phyloP scores from a whole-genome alignment of 2,329 filamentous ascomycete species.

The Alternaria longipes region DNA sequence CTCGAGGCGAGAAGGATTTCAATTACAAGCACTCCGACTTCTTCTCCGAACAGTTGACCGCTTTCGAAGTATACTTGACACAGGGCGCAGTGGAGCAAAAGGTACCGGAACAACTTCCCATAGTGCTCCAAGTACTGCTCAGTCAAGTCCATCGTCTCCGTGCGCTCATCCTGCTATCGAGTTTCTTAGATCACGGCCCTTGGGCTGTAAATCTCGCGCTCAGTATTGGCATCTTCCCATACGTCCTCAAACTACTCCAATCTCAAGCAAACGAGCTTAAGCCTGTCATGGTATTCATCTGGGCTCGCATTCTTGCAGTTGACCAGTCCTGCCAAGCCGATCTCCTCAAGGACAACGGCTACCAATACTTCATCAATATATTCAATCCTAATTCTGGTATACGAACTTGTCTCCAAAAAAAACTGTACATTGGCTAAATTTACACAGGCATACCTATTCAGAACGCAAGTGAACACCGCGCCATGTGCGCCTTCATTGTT shows the following conservation, averaged over 20 bases:
- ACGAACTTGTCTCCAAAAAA: background rate
- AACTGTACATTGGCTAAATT: conserved; percentile 16
- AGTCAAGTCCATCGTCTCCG: conserved; percentile 94
- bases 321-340: conserved; percentile 94
- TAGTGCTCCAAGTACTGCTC: conserved; percentile 92
- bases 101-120: conserved; percentile 92
- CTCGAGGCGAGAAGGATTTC: conserved; percentile 79
- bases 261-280: conserved; percentile 95
- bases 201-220: conserved; percentile 99
- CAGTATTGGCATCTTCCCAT: conserved; percentile 98
- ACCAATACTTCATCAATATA: conserved; percentile 95
- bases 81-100: conserved; percentile 85
- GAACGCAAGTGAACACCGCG: conserved; percentile 92
- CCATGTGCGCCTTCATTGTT: conserved; percentile 98
- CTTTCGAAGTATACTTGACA: conserved; percentile 93
- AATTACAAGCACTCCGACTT: conserved; percentile 95
- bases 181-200: conserved; percentile 92
- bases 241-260: conserved; percentile 95
- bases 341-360: conserved; percentile 94
- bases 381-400: conserved; percentile 78
- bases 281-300: conserved; percentile 99
- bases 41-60: conserved; percentile 95
- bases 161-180: conserved; percentile 88
- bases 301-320: conserved; percentile 94
- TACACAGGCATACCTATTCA: conserved; percentile 75